These are phyloP conservation scores for Penicillium antarcticum DNA, from an alignment of 495 filamentous ascomycete genomes.

Conservation along the genomic window DNA sequence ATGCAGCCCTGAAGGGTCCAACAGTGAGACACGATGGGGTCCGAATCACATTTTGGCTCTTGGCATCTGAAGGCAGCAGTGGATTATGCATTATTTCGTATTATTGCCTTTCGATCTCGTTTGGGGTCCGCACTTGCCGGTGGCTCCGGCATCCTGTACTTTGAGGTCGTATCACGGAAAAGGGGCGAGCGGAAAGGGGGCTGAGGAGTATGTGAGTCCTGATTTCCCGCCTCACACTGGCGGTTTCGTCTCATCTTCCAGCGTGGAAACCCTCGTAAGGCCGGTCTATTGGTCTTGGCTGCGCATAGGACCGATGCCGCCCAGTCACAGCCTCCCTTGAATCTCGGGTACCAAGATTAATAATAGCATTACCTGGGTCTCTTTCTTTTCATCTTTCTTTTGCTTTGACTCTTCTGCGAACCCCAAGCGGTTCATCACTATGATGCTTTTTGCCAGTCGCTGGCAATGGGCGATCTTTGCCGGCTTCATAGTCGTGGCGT, in stretches of 20 bases:
- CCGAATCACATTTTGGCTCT: background rate
- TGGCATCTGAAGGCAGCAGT: background rate
- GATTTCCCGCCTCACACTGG: too few relatives aligned
- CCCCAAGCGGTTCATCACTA: background rate
- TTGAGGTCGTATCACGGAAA: background rate
- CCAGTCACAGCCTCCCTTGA: too few relatives aligned
- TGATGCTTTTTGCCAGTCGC: background rate
- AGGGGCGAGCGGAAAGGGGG: background rate
- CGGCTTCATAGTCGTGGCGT: constrained; percentile 2
- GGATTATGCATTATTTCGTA: background rate
- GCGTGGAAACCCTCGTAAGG: too few relatives aligned
- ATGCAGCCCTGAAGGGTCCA: too few relatives aligned
- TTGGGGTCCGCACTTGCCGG: background rate
- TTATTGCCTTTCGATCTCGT: background rate
- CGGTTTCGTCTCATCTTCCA: too few relatives aligned
- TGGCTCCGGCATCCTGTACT: background rate
- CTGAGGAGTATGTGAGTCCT: background rate
- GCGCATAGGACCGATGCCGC: too few relatives aligned
- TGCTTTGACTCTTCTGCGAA: background rate
- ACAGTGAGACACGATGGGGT: background rate
- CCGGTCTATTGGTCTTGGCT: too few relatives aligned
- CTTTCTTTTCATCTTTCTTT: background rate
- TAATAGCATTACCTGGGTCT: too few relatives aligned
- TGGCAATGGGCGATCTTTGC: constrained; percentile 14
- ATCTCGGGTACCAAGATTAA: too few relatives aligned